Conservation (phyloP, 176 grass and related monocot genomes). For the Juncus inflexus region DNA sequence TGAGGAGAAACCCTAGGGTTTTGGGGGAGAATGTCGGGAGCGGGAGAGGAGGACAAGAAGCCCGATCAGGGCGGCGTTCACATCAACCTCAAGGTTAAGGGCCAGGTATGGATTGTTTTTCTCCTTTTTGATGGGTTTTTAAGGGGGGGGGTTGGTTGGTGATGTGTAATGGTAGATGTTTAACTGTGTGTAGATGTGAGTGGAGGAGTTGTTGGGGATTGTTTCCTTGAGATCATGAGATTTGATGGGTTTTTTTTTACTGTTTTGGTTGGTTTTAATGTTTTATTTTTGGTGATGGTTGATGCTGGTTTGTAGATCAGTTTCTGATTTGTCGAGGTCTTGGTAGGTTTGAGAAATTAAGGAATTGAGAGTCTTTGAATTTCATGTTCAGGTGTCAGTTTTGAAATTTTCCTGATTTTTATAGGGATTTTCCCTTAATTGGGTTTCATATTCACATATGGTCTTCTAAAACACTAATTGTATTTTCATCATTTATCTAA, state of each 20-base stretch:
- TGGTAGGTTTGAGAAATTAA: too few relatives aligned
- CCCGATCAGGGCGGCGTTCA: slow-evolving; percentile 45
- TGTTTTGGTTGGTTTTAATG: not conserved
- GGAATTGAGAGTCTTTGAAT: not conserved
- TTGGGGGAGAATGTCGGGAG: slow-evolving; percentile 29
- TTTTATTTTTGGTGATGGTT: not conserved
- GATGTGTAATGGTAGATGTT: not conserved
- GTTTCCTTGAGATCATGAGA: not conserved
- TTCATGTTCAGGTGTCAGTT: not conserved
- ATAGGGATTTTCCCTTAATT: not conserved
- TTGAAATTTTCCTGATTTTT: not conserved
- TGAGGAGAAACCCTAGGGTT: slow-evolving; percentile 15
- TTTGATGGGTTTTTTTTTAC: not conserved
- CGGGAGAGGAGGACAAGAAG: slow-evolving; percentile 62
- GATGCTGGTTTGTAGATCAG: not conserved
- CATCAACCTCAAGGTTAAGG: slow-evolving; percentile 87
- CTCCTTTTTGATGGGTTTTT: slow-evolving; percentile 7
- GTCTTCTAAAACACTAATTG: not conserved
- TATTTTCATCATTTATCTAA: not conserved
- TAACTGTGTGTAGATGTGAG: not conserved
- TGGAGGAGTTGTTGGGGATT: too few relatives aligned
- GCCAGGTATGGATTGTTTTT: slow-evolving; percentile 46
- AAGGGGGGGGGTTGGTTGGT: too few relatives aligned
- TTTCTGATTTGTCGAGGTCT: not conserved
- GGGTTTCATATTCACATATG: too few relatives aligned